Evolutionary conservation across 331 rosid species (phyloP).

Genomic region (Dryas integrifolia): DNA sequence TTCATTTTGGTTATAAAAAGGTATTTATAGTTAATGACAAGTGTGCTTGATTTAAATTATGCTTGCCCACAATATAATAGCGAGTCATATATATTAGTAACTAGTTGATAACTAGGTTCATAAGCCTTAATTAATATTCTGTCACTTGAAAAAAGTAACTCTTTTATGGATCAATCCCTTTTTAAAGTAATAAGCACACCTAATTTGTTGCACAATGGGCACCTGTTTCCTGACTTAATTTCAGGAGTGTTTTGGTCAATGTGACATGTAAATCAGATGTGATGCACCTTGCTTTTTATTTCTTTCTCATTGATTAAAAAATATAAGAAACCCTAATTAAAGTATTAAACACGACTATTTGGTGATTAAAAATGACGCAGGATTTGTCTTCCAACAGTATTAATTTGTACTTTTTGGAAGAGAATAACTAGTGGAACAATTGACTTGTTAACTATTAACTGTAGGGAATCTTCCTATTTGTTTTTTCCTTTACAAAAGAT

Average conservation of each 20-base stretch:
- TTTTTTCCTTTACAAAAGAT: too few species aligned
- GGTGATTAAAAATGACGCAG: neutral
- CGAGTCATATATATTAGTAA: neutral
- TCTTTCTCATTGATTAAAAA: neutral
- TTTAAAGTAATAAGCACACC: neutral
- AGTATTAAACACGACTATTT: too few species aligned
- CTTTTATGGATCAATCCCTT: too few species aligned
- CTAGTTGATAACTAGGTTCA: neutral
- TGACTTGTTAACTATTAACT: too few species aligned
- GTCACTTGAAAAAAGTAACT: too few species aligned
- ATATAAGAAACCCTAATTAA: too few species aligned
- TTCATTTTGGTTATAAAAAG: neutral
- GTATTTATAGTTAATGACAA: neutral
- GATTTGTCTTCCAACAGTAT: neutral
- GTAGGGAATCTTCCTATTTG: too few species aligned
- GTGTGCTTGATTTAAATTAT: neutral
- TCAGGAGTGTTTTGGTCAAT: neutral
- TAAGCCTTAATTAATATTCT: neutral
- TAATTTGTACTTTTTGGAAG: neutral
- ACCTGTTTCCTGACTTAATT: neutral
- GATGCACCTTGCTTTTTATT: neutral
- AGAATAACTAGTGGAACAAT: neutral
- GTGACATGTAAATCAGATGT: too few species aligned
- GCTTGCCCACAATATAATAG: slow-evolving; percentile 4
- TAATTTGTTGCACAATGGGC: neutral